Evolutionary conservation across 2,329 filamentous ascomycete species (phyloP), one percentile per base, ranked within the genome.

Genomic region (Furcasterigmium sp.): DNA sequence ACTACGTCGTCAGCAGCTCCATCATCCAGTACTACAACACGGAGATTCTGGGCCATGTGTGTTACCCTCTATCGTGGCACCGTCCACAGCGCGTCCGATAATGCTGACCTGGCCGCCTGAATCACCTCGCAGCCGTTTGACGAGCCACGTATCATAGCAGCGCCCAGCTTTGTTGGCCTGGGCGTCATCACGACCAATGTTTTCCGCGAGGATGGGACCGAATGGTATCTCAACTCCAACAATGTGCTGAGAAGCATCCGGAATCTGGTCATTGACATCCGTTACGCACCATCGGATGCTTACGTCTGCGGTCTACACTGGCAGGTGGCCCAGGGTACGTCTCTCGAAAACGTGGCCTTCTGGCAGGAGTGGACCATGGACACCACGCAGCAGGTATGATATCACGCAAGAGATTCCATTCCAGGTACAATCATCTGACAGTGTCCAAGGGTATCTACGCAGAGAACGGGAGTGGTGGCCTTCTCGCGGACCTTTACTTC

Each of bases 181-280:
- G 34, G 34, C 19, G n/a, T 36, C 34, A 11, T 26, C 23, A 26
- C 23, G 34, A 19, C 36, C 36, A n/a, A 23, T 14, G 19, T 87
- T 60, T 82, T 72, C 54, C 70, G 81, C 37, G 76, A 81, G 50
- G 40, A 44, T 46, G 60, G 57, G 26, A 61, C 61, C 13, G 57
- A 69, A 51, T 61, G 56, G 56, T 58, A 56, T 44, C 55, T 61
- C 48, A 67, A 66, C 48, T 78, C 26, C 81, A 78, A 51, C 11
- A 76, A 82, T 10, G 86, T 87, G 60, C 81, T 72, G 45, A 70
- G 80, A 8, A 87, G 87, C 54, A 69, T 87, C 37, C 65, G 81
- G 44, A 69, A 81, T 45, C 77, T 81, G 52, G 51, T 76, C n/a
- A 78, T 72, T 32, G 82, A 87, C 53, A 62, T 67, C 8, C 58